Percentiles rank a stretch among this genome's conserved stretches.
Evolutionary conservation across 371 early-diverging fungal genomes (phyloP).

Genomic region (Syncephalastrum racemosum): DNA sequence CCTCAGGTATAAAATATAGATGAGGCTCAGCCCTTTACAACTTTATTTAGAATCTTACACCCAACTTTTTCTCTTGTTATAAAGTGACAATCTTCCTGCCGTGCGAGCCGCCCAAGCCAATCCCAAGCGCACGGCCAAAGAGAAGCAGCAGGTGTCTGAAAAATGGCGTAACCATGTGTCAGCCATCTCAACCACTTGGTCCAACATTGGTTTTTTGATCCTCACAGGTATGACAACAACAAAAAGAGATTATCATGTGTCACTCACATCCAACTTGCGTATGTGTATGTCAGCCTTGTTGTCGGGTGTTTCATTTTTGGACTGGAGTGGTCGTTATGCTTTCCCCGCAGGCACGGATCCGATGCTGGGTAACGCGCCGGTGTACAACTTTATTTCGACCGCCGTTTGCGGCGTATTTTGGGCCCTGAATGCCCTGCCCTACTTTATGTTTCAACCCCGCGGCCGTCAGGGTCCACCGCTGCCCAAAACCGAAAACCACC

Average conservation of each 20-base stretch:
- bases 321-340: constrained; percentile 27
- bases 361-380: constrained; percentile 40
- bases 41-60: too few relatives aligned
- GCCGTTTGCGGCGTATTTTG: constrained; percentile 49
- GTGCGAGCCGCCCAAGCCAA: constrained; percentile 44
- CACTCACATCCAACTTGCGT: too few relatives aligned
- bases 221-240: constrained; percentile 27
- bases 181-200: constrained; percentile 46
- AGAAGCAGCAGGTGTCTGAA: constrained; percentile 24
- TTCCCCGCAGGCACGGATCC: constrained; percentile 21
- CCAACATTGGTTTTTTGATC: constrained; percentile 48
- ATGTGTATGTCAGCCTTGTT: constrained; percentile 22
- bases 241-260: too few relatives aligned
- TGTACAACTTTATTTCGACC: constrained; percentile 44
- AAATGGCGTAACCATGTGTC: constrained; percentile 54
- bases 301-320: constrained; percentile 38
- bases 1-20: constrained; percentile 27
- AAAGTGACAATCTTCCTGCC: constrained; percentile 45
- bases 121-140: constrained; percentile 25
- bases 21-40: too few relatives aligned
- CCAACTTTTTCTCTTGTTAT: not conserved
- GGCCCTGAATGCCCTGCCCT: constrained; percentile 47
- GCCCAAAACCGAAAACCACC: constrained; percentile 29
- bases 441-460: constrained; percentile 38
- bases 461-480: constrained; percentile 42